Evolutionary conservation across 805 yeast species (phyloP).

Genomic region (Saturnispora mendoncae): DNA sequence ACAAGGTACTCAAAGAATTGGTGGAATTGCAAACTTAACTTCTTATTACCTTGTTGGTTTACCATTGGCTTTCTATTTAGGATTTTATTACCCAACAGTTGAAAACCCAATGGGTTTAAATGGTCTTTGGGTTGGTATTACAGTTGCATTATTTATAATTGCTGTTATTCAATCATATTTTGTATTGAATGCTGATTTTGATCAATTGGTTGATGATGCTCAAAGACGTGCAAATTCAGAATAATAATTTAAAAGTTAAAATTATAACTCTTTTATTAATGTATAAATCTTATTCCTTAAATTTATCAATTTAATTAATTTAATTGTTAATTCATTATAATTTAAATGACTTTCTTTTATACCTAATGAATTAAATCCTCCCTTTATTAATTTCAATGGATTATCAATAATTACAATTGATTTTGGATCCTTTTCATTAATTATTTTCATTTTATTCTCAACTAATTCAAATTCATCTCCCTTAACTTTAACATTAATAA

Average conservation of each 20-base stretch:
- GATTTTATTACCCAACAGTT: conserved; percentile 34
- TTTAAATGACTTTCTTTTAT: conserved; percentile 17
- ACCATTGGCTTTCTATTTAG: conserved; percentile 55
- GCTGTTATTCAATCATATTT: conserved; percentile 41
- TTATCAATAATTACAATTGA: conserved; percentile 3
- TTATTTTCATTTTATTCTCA: conserved; percentile 13
- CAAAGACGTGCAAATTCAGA: conserved; percentile 26
- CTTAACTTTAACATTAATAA: conserved; percentile 13
- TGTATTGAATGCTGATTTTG: conserved; percentile 41
- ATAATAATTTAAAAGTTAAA: too few relatives aligned
- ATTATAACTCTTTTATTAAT: too few relatives aligned
- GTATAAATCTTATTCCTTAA: conserved; percentile 9
- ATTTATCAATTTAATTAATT: conserved; percentile 13
- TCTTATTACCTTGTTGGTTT: conserved; percentile 63
- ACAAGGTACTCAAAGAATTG: conserved; percentile 50
- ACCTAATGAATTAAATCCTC: conserved; percentile 22
- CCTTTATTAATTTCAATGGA: conserved; percentile 22
- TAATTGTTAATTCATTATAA: conserved; percentile 9
- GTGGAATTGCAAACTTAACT: conserved; percentile 43
- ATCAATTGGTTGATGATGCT: conserved; percentile 41
- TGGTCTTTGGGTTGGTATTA: conserved; percentile 32
- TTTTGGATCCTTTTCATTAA: conserved; percentile 9
- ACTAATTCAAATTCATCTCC: conserved; percentile 1
- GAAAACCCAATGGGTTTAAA: conserved; percentile 29
- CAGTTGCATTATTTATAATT: conserved; percentile 32